These are phyloP conservation scores for Heliamphora exappendiculata DNA, from an alignment of 148 eudicot species.

Conservation along the genomic window DNA sequence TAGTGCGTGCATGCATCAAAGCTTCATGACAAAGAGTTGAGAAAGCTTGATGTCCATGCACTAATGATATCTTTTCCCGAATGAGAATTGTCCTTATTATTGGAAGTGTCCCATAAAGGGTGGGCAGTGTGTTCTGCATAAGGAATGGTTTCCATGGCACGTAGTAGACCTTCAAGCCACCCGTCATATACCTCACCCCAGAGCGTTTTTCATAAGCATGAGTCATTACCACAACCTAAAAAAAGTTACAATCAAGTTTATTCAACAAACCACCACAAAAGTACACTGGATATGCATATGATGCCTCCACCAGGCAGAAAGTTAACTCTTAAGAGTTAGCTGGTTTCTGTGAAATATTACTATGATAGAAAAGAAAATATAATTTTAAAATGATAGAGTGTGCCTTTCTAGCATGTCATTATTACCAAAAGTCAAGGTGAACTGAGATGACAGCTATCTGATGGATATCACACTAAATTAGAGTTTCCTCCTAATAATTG, in stretches of 20 bases:
- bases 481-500: neutral
- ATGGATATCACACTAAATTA: neutral
- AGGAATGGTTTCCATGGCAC: slow-evolving; percentile 92
- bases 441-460: neutral
- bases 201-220: slow-evolving; percentile 89
- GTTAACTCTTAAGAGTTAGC: neutral
- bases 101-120: slow-evolving; percentile 85
- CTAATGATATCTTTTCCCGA: slow-evolving; percentile 79
- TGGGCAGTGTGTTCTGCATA: slow-evolving; percentile 90
- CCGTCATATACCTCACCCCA: slow-evolving; percentile 93
- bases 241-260: slow-evolving; percentile 3
- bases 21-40: slow-evolving; percentile 98
- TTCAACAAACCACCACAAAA: slow-evolving; percentile 6
- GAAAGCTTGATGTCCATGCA: slow-evolving; percentile 98
- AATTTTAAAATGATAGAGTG: neutral
- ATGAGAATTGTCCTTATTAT: slow-evolving; percentile 74
- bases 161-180: slow-evolving; percentile 85
- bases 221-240: slow-evolving; percentile 90
- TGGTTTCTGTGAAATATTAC: neutral
- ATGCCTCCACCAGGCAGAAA: neutral
- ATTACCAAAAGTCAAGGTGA: neutral
- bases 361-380: neutral
- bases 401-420: neutral
- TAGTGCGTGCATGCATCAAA: slow-evolving; percentile 93
- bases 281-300: neutral